Evolutionary conservation across 2,329 filamentous ascomycete species (phyloP), one percentile per base, ranked within the genome.

Genomic region (Aspergillus calidoustus): DNA sequence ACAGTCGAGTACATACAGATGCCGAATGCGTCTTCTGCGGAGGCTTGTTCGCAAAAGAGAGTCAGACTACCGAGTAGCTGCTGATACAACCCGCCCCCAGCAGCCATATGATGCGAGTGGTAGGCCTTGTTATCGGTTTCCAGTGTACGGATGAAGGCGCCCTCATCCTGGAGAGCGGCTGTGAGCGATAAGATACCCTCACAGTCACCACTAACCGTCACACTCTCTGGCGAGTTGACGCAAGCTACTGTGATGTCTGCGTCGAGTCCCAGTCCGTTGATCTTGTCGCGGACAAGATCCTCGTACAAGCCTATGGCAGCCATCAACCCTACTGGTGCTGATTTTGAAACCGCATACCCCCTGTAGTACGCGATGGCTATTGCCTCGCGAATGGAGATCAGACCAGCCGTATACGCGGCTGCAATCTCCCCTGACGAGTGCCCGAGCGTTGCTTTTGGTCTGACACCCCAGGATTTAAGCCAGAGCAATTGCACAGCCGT

Each of bases 401-500:
- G 60, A 3, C 71, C 68, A 3, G 63, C 60, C 7, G 68, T 61
- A 58, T 74, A 77, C 0, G 69, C 67, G 6, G 69, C 54, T 54
- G 64, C 74, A 57, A 76, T 74, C 49, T 76, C 73, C 1, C 74
- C 73, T 22, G 63, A 67, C 0, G 70, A 75, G 56, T 77, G 73
- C 8, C 73, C 70, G 1, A 68, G 57, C 2, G 75, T 72, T 7
- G 60, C 65, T 5, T 38, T 44, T 9, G 64, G 63, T n/a, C 47
- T 30, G 15, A 66, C 19, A 1, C 63, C 58, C 13, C 51, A 38
- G 6, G 48, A 13, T 15, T 30, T 25, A 3, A 66, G 28, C 48
- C 25, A 51, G 48, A n/a, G 23, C 48, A n/a, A 51, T 31, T 9
- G 25, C 11, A n/a, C 31, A 30, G 8, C 48, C 31, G 31, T 53